Percentiles rank a stretch among this genome's conserved stretches.
Conservation (phyloP, 768 basidiomycete genomes). For the Lyophyllum decastes region DNA sequence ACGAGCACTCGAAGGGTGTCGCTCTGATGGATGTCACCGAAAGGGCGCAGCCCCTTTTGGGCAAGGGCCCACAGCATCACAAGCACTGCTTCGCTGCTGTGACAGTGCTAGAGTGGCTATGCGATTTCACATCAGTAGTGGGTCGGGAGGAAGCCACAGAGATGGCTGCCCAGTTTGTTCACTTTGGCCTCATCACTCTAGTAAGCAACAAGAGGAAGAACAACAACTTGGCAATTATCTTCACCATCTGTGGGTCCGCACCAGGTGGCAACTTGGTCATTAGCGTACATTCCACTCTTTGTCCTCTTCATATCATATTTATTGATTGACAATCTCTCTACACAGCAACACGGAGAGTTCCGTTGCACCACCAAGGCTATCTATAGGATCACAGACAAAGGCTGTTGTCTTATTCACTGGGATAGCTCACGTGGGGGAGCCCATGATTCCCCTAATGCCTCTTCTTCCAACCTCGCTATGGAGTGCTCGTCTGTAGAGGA, state of each 20-base stretch:
- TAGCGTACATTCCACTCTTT: slow-evolving; percentile 48
- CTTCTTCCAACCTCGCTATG: slow-evolving; percentile 59
- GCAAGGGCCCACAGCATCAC: slow-evolving; percentile 49
- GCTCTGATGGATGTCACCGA: slow-evolving; percentile 73
- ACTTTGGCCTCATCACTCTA: slow-evolving; percentile 86
- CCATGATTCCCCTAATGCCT: slow-evolving; percentile 64
- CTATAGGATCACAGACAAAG: slow-evolving; percentile 94
- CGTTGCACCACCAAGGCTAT: slow-evolving; percentile 94
- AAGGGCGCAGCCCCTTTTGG: slow-evolving; percentile 54
- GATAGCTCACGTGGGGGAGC: slow-evolving; percentile 44
- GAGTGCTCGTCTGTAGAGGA: slow-evolving; percentile 66
- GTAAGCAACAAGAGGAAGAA: slow-evolving; percentile 92
- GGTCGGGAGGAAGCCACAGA: slow-evolving; percentile 96
- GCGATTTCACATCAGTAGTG: slow-evolving; percentile 95
- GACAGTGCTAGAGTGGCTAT: slow-evolving; percentile 92
- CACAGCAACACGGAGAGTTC: slow-evolving; percentile 91
- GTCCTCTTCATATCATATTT: slow-evolving; percentile 7
- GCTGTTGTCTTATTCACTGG: slow-evolving; percentile 85
- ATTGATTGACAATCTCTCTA: slow-evolving; percentile 11
- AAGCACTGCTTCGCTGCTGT: slow-evolving; percentile 85
- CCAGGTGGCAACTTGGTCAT: slow-evolving; percentile 76
- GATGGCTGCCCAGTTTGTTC: slow-evolving; percentile 96
- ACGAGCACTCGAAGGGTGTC: slow-evolving; percentile 77
- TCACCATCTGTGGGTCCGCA: slow-evolving; percentile 83
- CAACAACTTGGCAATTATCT: slow-evolving; percentile 90